Percentiles rank a stretch among this genome's conserved stretches.
Evolutionary conservation across 169 alveolate species (phyloP).

Genomic region (Pseudocohnilembus persalinus): DNA sequence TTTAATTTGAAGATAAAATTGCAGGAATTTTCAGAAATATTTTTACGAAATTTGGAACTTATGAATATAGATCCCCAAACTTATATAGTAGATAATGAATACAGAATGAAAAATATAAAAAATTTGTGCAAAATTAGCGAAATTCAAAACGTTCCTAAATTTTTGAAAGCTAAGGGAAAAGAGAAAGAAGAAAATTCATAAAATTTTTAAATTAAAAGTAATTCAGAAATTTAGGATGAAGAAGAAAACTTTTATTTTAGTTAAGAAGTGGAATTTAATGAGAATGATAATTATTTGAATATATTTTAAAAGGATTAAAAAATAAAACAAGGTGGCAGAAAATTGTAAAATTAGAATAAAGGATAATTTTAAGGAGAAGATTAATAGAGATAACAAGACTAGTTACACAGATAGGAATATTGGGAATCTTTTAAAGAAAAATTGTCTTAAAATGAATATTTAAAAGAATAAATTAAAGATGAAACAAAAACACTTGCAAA

Average conservation of each 20-base stretch:
- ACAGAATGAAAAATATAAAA: neutral
- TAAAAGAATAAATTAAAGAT: constrained; percentile 4
- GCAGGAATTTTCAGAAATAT: neutral
- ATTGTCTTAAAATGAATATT: neutral
- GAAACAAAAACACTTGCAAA: constrained; percentile 4
- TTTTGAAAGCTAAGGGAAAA: too few relatives aligned
- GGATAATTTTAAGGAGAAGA: neutral
- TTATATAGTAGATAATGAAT: neutral
- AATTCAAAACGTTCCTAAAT: neutral
- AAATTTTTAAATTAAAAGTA: too few relatives aligned
- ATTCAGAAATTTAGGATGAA: neutral
- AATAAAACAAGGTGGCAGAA: neutral
- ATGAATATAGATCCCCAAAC: neutral
- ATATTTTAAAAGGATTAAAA: neutral
- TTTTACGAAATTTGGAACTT: neutral
- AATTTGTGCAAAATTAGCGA: neutral
- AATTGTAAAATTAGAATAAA: neutral
- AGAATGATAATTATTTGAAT: neutral
- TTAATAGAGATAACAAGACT: neutral
- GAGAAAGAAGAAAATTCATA: neutral
- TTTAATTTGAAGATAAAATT: neutral
- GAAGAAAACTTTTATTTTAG: neutral
- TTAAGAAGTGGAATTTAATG: neutral
- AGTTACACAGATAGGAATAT: constrained; percentile 1
- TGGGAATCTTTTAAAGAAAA: constrained; percentile 18